Evolutionary conservation across 1,284 basidiomycete species (phyloP), one percentile per base, ranked within the genome.

Genomic region (Ceratobasidium sp.): DNA sequence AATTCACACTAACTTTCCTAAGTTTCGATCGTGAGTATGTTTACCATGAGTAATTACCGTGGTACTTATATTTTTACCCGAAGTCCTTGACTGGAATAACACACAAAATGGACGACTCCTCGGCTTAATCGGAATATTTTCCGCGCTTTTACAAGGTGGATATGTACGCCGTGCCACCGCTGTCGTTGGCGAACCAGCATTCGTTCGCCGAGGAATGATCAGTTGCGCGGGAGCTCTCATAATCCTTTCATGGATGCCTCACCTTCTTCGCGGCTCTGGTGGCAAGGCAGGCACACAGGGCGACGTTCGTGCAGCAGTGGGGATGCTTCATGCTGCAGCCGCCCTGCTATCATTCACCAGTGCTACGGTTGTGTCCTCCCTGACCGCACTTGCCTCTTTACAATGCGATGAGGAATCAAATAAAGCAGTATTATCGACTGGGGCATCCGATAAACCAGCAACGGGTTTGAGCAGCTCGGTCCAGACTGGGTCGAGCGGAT

Each of bases 1-100:
- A 97, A 78, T 96, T 96, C 80, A 96, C 94, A 0, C 83, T 97
- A 32, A 95, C 93, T 0, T 97, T 97, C 84, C 82, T 96, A 59
- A 96, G 92, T 1, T 94, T 92, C 76, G 92, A 93, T 79, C 80
- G 92, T 93, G 79, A 80, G 91, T 85, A 21, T 34, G 52, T 41
- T 26, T 30, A 32, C 41, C 3, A 14, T 41, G 12, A 21, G 39
- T 18, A 74, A 16, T 70, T 36, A 72, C 71, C 12, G 30, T 16
- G 39, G 16, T 69, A 34, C 43, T 53, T 53, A 26, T 28, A 26
- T 14, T 36, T 58, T 46, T 18, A 64, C 69, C n/a, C 72, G 57
- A 79, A 89, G 91, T 97, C 64, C 90, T 97, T 73, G 90, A 92
- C 79, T 96, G 93, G 87, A 89, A 88, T 76, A 97, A 97, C 81